These are phyloP conservation scores for Aegilops umbellulata DNA, from an alignment of 176 grass and related monocot genomes.

Conservation along the genomic window DNA sequence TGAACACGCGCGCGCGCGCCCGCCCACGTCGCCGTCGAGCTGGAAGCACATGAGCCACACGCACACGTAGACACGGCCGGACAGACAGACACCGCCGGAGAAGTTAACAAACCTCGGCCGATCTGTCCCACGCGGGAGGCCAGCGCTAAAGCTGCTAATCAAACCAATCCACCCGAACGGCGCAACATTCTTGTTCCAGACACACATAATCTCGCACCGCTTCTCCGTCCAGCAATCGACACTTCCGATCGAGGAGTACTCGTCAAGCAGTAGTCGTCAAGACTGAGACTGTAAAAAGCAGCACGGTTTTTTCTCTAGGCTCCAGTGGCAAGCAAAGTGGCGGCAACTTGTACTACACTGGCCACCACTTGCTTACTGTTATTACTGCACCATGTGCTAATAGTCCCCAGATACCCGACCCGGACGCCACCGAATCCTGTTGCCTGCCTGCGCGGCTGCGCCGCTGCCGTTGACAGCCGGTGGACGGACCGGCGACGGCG, in stretches of 20 bases:
- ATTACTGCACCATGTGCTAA: not conserved
- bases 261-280: no score
- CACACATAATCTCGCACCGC: no score
- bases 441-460: not conserved
- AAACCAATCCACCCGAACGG: not conserved
- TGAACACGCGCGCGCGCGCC: not conserved
- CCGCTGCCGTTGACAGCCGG: slow-evolving; percentile 13
- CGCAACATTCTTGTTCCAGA: not conserved
- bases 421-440: not conserved
- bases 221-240: no score
- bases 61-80: not conserved
- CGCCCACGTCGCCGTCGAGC: slow-evolving; percentile 1
- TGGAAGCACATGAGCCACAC: slow-evolving; percentile 6
- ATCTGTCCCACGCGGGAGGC: not conserved
- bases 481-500: not conserved
- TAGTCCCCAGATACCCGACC: not conserved
- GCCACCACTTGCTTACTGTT: not conserved
- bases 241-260: no score
- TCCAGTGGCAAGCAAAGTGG: no score
- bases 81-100: no score
- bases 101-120: not conserved
- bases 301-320: no score
- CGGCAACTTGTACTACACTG: not conserved
- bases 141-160: not conserved
- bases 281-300: no score